Base-by-base conservation (phyloP, 73 alveolate genomes). In the Symbiodinium pilosum region DNA sequence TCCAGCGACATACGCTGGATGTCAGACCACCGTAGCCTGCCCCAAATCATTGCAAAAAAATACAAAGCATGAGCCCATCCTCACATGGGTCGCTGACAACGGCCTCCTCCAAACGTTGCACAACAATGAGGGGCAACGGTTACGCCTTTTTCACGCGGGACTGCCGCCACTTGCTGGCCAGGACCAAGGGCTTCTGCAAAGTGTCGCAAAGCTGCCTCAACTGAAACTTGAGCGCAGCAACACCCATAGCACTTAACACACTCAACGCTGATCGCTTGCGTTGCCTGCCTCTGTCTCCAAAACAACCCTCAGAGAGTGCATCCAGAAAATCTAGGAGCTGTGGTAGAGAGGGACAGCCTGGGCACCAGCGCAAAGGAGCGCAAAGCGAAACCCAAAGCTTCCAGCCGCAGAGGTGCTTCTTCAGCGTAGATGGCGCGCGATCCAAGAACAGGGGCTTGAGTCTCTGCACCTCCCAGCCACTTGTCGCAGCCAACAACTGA, bases 371-470 rank as follows among this genome's bases (percentile, higher is more conserved):
- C 32, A 16, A 32, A 26, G 73, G 21, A 32, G 73, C n/a, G 84
- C 84, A 69, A 21, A 6, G n/a, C 40, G 4, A 7, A 5, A 32
- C 30, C 84, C 43, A 20, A 5, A 14, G 21, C 38, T 34, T 28
- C 77, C 84, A 69, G 18, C 84, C 84, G 6, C 40, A 12, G 34
- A 69, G 4, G 41, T 69, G 84, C 38, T 26, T 14, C 42, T 40
- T 36, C 4, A 28, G 42, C 9, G 84, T n/a, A 18, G 84, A 69
- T 24, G 43, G 84, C 26, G 84, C 84, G 24, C 42, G 26, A 43
- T 69, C 84, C 40, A 69, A 43, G 24, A 69, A 69, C 84, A 69
- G 42, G 30, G 84, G 84, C 43, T n/a, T n/a, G 77, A 59, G 77
- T 59, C 77, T 59, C 77, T 59, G 36, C 18, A 59, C 3, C 77